Base-by-base conservation (phyloP, 2,329 filamentous ascomycete genomes). In the Aspergillus ruber region DNA sequence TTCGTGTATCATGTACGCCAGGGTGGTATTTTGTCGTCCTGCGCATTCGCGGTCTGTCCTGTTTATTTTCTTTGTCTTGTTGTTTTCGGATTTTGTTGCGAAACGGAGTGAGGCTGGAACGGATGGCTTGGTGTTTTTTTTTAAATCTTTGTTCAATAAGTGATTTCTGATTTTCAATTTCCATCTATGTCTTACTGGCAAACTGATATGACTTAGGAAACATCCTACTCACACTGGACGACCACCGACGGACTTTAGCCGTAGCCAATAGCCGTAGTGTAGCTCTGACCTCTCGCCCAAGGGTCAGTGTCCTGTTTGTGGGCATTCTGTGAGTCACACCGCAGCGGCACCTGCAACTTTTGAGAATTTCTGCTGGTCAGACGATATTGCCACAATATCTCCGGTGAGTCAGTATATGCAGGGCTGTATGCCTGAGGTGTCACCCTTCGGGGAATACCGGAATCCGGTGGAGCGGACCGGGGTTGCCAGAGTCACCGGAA, bases 1-100 rank as follows among this genome's bases (percentile, higher is more conserved):
- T 29, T 59, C 55, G 43, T 62, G 59, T 62, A 62, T 54, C 56
- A 61, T 61, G 51, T 67, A 66, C 55, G 60, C 57, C 58, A 53
- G 53, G 52, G 53, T 53, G 52, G 55, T 52, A 52, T 54, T 53
- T 49, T 48, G 44, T 47, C 35, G n/a, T 39, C 43, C 45, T 50
- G 47, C 56, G 49, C 54, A 51, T 51, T 57, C 53, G 53, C 53
- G 43, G 52, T 57, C 51, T 47, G 56, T 35, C 46, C 36, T 47
- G 49, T 55, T 56, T 51, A 46, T 47, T 50, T 48, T 55, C 50
- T 53, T 52, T 48, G 42, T n/a, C n/a, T n/a, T 54, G 10, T 45
- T 45, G 49, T 49, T 55, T 21, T 49, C 39, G 39, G 40, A 27
- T 17, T 21, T 21, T 27, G 40, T 52, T 50, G 51, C 56, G 50